These are phyloP conservation scores for Apiospora koreana DNA, from an alignment of 2,329 filamentous ascomycete species.

Conservation along the genomic window DNA sequence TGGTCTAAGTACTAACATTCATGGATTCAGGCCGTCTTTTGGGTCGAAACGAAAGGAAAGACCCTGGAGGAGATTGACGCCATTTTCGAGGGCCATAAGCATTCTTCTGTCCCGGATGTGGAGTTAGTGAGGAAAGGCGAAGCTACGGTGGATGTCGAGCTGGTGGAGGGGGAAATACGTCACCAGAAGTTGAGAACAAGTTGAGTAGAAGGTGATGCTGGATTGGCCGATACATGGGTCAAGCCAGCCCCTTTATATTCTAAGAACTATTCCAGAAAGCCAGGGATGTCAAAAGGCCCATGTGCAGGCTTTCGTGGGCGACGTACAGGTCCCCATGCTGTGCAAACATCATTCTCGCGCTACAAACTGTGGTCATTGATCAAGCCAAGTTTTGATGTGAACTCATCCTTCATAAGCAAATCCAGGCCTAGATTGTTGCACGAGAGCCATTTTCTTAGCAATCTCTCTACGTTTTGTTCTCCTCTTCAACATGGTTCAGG, in stretches of 20 bases:
- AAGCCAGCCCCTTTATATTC: background rate
- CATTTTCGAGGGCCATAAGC: constrained; percentile 16
- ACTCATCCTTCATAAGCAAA: background rate
- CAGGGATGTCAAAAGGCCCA: too few relatives aligned
- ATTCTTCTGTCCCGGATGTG: constrained; percentile 15
- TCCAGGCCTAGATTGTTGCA: background rate
- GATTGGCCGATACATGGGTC: background rate
- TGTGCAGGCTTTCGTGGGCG: too few relatives aligned
- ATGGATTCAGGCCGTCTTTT: constrained; percentile 28
- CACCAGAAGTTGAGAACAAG: background rate
- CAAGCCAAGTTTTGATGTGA: background rate
- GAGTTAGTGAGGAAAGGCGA: constrained; percentile 17
- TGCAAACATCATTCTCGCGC: too few relatives aligned
- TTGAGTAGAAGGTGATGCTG: background rate
- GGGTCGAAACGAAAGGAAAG: constrained; percentile 22
- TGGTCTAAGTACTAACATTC: too few relatives aligned
- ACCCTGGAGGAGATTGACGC: constrained; percentile 25
- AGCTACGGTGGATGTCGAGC: constrained; percentile 22
- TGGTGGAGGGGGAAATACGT: constrained; percentile 17
- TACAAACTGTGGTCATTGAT: background rate
- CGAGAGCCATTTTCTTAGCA: background rate
- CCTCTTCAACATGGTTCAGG: background rate
- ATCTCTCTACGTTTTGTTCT: background rate
- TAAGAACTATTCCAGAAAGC: too few relatives aligned
- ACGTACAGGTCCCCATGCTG: too few relatives aligned